These are phyloP conservation scores for Ascochyta clinopodiicola DNA, from an alignment of 2,329 filamentous ascomycete genomes.

Conservation along the genomic window DNA sequence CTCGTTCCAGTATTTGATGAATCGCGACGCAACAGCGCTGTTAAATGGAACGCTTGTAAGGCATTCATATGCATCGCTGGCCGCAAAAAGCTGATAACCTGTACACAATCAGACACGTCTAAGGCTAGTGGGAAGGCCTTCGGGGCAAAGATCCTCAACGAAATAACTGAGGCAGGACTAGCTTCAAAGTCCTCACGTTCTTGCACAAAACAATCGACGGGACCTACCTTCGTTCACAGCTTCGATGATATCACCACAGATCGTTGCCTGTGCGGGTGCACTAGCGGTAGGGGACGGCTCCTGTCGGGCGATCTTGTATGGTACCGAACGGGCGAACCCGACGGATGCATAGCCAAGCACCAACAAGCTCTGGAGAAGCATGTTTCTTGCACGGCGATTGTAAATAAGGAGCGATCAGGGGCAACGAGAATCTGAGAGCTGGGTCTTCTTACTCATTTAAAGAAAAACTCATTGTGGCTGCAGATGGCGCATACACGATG, in stretches of 20 bases:
- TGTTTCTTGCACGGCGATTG: background rate
- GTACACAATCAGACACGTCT: background rate
- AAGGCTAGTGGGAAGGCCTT: background rate
- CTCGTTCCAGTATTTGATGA: slow-evolving; percentile 54
- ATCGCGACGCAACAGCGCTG: slow-evolving; percentile 49
- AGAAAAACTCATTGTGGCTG: background rate
- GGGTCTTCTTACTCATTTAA: background rate
- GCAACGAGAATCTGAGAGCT: background rate
- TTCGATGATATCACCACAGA: slow-evolving; percentile 21
- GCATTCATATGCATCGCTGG: slow-evolving; percentile 48
- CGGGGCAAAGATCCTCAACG: background rate
- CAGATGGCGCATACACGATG: background rate
- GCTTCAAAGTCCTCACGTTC: background rate
- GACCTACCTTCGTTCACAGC: slow-evolving; percentile 16
- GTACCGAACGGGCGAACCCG: slow-evolving; percentile 13
- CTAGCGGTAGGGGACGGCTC: slow-evolving; percentile 16
- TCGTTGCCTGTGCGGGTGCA: slow-evolving; percentile 15
- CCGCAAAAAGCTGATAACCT: slow-evolving; percentile 8
- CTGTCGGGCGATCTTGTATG: slow-evolving; percentile 15
- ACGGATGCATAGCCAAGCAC: background rate
- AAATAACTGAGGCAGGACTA: background rate
- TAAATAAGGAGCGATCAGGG: background rate
- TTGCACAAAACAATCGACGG: background rate
- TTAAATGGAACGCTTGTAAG: slow-evolving; percentile 55
- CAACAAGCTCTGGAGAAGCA: background rate